A percentile compares a stretch with the other conserved stretches of the same genome.
These are phyloP conservation scores for Boechera retrofracta DNA, from an alignment of 345 rosid species.

Conservation along the genomic window DNA sequence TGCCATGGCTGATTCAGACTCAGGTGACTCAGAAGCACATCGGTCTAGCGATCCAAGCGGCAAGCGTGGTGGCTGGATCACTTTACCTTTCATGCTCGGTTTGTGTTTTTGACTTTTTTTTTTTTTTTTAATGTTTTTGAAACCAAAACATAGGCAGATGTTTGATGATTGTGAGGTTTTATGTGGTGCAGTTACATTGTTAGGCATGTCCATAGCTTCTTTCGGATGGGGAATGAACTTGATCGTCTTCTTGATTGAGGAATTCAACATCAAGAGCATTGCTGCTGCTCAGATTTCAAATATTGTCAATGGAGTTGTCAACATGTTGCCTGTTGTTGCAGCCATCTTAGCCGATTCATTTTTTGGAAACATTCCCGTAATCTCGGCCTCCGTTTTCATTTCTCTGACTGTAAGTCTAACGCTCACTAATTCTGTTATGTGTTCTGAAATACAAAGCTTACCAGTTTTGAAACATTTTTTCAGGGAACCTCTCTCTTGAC, in stretches of 20 bases:
- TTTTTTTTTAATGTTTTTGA: background rate
- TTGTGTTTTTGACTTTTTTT: background rate
- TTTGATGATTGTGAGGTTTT: conserved; percentile 3
- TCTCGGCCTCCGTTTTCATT: conserved; percentile 45
- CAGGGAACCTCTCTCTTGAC: conserved; percentile 56
- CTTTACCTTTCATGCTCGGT: conserved; percentile 61
- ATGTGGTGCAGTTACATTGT: conserved; percentile 44
- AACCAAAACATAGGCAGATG: background rate
- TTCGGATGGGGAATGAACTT: conserved; percentile 56
- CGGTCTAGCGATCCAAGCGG: background rate
- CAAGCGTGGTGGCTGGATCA: conserved; percentile 56
- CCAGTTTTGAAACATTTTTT: background rate
- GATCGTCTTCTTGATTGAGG: conserved; percentile 48
- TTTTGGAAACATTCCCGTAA: conserved; percentile 46
- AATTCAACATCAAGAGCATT: conserved; percentile 52
- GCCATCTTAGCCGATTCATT: conserved; percentile 58
- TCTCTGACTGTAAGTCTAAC: conserved; percentile 46
- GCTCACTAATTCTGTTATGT: background rate
- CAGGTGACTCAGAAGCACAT: conserved; percentile 34
- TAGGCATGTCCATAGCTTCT: conserved; percentile 48
- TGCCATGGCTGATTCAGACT: conserved; percentile 32
- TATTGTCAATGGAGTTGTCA: conserved; percentile 43
- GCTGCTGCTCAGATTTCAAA: conserved; percentile 54
- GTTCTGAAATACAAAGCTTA: conserved; percentile 7
- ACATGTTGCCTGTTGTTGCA: conserved; percentile 48